phyloP scores from a whole-genome alignment of 371 early-diverging fungal genomes.

The Rhizopus arrhizus region DNA sequence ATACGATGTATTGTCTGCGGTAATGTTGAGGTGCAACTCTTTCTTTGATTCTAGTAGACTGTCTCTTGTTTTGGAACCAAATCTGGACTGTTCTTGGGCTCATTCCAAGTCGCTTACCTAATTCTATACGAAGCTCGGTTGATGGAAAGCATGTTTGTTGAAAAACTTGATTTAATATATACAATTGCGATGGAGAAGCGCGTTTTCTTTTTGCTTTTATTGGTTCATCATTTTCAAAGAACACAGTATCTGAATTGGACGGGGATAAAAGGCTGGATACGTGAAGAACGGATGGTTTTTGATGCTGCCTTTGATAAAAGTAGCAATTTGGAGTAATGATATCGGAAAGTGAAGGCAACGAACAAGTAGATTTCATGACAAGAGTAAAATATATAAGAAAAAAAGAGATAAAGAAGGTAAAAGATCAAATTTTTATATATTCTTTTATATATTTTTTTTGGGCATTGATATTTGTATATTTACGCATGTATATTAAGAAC shows the following conservation, averaged over 20 bases:
- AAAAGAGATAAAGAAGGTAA: neutral
- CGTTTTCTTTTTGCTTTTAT: conserved; percentile 53
- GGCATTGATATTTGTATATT: neutral
- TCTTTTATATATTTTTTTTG: neutral
- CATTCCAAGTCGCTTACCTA: conserved; percentile 89
- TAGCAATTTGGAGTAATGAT: conserved; percentile 18
- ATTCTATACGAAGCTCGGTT: conserved; percentile 77
- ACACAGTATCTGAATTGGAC: neutral
- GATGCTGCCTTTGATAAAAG: neutral
- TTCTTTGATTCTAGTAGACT: conserved; percentile 34
- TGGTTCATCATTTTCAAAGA: conserved; percentile 13
- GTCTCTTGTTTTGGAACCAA: conserved; percentile 97
- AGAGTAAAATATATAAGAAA: neutral
- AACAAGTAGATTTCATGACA: conserved; percentile 26
- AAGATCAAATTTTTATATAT: neutral
- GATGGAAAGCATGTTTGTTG: conserved; percentile 61
- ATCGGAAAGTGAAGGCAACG: conserved; percentile 44
- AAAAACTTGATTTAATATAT: conserved; percentile 55
- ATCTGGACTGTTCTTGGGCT: conserved; percentile 84
- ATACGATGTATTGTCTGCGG: conserved; percentile 4
- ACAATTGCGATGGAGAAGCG: conserved; percentile 49
- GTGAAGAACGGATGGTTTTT: conserved; percentile 7
- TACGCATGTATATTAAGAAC: neutral
- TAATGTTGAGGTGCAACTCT: conserved; percentile 3
- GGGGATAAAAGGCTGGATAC: conserved; percentile 16